Evolutionary conservation across 78 protist genomes (phyloP), one percentile per base, ranked within the genome.

Genomic region (Creolimax fragrantissima): DNA sequence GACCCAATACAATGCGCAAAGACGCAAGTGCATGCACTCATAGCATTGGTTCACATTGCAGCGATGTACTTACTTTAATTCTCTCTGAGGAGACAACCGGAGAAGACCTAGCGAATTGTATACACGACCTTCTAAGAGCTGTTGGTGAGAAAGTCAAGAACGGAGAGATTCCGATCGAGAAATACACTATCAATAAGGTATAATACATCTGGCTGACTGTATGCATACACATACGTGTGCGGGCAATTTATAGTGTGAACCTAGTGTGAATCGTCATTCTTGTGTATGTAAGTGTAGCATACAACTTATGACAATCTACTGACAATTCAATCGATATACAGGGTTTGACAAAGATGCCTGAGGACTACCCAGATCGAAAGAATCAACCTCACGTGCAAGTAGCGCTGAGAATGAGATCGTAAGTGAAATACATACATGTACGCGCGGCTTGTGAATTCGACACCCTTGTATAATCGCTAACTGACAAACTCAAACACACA

Each of bases 321-420:
- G n/a, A n/a, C n/a, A n/a, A n/a, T n/a, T n/a, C n/a, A n/a, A n/a
- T n/a, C n/a, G n/a, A n/a, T n/a, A n/a, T n/a, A 39, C 96, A 98
- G 94, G 89, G 96, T 3, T 91, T 99, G 35, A 94, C 98, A 24
- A 96, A 96, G 92, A 91, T 36, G 32, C 98, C 98, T 2, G 94
- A 95, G 5, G 97, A 92, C 3, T 99, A 99, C 85, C 93, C 98
- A 35, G 99, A 99, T 92, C 90, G 83, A 3, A 95, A 96, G 85
- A 42, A 32, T 42, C 98, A 93, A 92, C 99, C 99, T 39, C 99
- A 99, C 93, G 99, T 98, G 3, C 94, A 67, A 45, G 93, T 85
- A 11, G 58, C 89, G 17, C 41, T 45, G 89, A 43, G 88, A 41
- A 42, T 90, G 92, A 41, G 17, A 93, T 95, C 42, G 0, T 4